Base-by-base conservation (phyloP, 495 filamentous ascomycete genomes). In the Penicillium lividum region DNA sequence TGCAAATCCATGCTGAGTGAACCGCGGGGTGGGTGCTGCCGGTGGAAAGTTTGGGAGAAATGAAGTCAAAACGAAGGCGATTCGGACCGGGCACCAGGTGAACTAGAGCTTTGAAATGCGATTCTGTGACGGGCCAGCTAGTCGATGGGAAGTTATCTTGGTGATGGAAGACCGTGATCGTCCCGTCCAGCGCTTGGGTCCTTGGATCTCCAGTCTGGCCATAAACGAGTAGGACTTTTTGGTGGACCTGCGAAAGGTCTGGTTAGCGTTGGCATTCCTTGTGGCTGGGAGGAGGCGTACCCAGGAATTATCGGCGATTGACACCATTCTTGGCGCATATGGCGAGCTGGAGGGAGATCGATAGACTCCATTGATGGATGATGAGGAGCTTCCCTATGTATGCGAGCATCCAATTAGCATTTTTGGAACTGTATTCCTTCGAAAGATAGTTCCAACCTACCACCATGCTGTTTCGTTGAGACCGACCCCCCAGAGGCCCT, bases 51-150 rank as follows among this genome's bases (percentile, higher is more conserved):
- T 92, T 93, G 15, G 92, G 87, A 5, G 88, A 92, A 22, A 81
- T 80, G 64, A 95, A 97, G 64, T 96, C 93, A 59, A 97, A 87
- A 7, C 90, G 86, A 30, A 97, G 62, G 53, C 83, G 84, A 73
- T 97, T 97, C 45, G 90, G 89, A 25, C 93, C 93, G 0, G 93
- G 91, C 57, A 85, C 81, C n/a, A 97, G 81, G 69, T 96, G 89
- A 10, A 96, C 80, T 34, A 96, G 79, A 7, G 88, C 88, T 75
- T 97, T 97, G 77, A 96, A 97, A 69, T 90, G 85, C 3, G 89
- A 94, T 40, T 90, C 85, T 65, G 80, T 86, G 8, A 97, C 93
- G 16, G 91, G 93, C 91, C 91, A 97, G 42, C 76, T 73, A 13
- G 84, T 89, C 7, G 89, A 77, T 9, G 93, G 92, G 64, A 95